phyloP scores from a whole-genome alignment of 2,329 filamentous ascomycete species.

The Epicoccum nigrum region DNA sequence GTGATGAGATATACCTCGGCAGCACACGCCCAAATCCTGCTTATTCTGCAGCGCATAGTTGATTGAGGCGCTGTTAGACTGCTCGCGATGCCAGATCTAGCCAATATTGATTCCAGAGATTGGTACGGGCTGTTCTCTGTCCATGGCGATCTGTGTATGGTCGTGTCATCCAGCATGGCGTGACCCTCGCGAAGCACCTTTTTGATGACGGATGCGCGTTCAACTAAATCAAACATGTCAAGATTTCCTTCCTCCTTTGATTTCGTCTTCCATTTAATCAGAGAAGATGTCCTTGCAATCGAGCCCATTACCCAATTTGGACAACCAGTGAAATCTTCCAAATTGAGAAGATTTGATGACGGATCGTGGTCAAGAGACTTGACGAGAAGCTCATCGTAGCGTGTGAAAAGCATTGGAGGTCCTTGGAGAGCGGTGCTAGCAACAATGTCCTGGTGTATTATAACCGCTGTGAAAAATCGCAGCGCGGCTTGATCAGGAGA shows the following conservation, averaged over 20 bases:
- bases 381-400: constrained; percentile 31
- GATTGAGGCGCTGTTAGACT: background rate
- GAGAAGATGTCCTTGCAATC: constrained; percentile 60
- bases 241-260: constrained; percentile 53
- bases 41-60: constrained; percentile 4
- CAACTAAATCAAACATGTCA: constrained; percentile 54
- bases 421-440: constrained; percentile 43
- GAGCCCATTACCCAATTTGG: constrained; percentile 63
- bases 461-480: constrained; percentile 43
- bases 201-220: constrained; percentile 39
- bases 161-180: background rate
- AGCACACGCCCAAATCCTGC: constrained; percentile 29
- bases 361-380: constrained; percentile 25
- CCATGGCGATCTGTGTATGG: background rate
- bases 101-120: background rate
- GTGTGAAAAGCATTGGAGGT: constrained; percentile 36
- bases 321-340: constrained; percentile 62
- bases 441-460: constrained; percentile 47
- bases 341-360: constrained; percentile 36
- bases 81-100: background rate
- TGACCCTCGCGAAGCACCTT: background rate
- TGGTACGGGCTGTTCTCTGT: background rate
- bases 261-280: constrained; percentile 63
- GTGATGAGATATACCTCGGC: constrained; percentile 28
- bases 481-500: constrained; percentile 48